phyloP scores from a whole-genome alignment of 495 filamentous ascomycete genomes.

The Stereocaulon alpinum region DNA sequence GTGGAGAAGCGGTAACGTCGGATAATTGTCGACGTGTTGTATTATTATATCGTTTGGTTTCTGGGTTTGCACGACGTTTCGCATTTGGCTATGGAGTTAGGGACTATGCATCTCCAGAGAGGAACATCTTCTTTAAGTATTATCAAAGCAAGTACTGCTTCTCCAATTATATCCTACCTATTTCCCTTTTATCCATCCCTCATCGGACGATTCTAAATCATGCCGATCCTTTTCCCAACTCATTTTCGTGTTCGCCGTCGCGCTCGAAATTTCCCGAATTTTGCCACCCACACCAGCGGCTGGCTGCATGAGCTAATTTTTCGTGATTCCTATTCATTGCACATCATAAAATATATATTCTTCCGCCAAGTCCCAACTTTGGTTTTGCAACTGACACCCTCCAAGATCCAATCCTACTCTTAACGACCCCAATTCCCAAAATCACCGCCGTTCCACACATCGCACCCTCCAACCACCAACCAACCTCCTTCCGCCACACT shows the following conservation, averaged over 20 bases:
- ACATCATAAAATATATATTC: not conserved
- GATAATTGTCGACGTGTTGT: not conserved
- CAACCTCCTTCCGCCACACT: not conserved
- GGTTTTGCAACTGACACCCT: not conserved
- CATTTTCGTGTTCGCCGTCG: not conserved
- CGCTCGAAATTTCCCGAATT: not conserved
- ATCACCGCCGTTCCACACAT: too few species aligned
- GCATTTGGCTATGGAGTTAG: not conserved
- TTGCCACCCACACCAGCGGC: not conserved
- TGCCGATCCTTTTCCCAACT: not conserved
- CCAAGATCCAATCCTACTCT: not conserved
- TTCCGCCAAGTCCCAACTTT: not conserved
- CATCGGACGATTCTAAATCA: not conserved
- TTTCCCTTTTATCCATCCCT: not conserved
- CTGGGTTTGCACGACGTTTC: not conserved
- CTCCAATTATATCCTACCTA: not conserved
- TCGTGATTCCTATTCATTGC: not conserved
- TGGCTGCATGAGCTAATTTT: slow-evolving; percentile 5
- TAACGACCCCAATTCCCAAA: too few species aligned
- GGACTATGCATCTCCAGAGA: not conserved
- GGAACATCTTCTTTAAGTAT: not conserved
- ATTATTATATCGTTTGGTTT: not conserved
- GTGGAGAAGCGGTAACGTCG: slow-evolving; percentile 69
- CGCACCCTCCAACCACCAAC: not conserved
- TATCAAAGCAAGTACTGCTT: not conserved